Percentiles rank a stretch among this genome's conserved stretches.
phyloP scores from a whole-genome alignment of 2,329 filamentous ascomycete species.

The Fonsecaea monophora region DNA sequence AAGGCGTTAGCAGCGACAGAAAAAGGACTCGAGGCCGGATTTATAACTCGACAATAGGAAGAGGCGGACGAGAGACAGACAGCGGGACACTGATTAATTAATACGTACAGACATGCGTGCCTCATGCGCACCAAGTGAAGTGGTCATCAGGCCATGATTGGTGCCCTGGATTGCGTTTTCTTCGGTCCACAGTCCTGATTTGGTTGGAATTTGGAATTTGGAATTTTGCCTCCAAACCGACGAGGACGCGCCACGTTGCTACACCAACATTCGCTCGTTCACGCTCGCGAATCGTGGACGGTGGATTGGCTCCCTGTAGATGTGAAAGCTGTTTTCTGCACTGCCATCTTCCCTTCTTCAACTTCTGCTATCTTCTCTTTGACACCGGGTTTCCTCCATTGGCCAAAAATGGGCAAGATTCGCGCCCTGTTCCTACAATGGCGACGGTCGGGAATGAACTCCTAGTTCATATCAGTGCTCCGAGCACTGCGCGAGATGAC shows the following conservation, averaged over 20 bases:
- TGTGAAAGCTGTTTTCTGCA: not conserved
- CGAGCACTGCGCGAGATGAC: constrained; percentile 48
- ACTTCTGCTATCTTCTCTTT: not conserved
- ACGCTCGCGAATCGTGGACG: not conserved
- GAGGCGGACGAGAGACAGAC: not conserved
- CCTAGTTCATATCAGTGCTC: constrained; percentile 52
- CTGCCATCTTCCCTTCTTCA: not conserved
- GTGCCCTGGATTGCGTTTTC: not conserved
- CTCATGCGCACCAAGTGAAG: not conserved
- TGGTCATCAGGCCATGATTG: not conserved
- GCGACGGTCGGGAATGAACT: constrained; percentile 43
- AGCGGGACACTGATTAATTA: not conserved
- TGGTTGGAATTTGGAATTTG: not conserved
- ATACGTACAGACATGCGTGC: not conserved
- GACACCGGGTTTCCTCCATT: not conserved
- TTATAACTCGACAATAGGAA: not conserved
- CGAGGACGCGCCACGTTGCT: not conserved
- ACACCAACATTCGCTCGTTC: not conserved
- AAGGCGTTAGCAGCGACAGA: not conserved
- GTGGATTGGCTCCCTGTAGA: not conserved
- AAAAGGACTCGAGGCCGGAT: not conserved
- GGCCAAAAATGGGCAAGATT: constrained; percentile 8
- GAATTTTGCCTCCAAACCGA: not conserved
- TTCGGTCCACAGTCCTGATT: not conserved
- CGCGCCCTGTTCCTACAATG: constrained; percentile 15